phyloP scores from a whole-genome alignment of 2,329 filamentous ascomycete species.

The Rutstroemia sp. region DNA sequence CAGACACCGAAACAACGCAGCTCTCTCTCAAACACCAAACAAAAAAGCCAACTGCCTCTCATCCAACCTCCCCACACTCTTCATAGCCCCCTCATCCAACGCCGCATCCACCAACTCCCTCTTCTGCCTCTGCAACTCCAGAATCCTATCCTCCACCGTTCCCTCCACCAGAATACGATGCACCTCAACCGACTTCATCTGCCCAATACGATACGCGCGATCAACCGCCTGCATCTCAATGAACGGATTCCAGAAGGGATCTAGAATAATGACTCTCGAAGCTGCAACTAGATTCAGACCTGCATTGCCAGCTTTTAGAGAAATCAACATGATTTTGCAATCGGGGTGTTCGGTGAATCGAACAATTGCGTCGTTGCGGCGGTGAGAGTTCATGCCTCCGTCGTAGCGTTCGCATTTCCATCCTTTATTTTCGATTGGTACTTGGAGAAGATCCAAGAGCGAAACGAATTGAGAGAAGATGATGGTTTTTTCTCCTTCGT shows the following conservation, averaged over 20 bases:
- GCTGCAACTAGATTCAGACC: constrained; percentile 81
- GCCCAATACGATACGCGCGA: constrained; percentile 81
- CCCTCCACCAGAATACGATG: constrained; percentile 70
- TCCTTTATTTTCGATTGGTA: constrained; percentile 54
- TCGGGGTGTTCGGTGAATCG: constrained; percentile 54
- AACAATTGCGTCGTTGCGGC: constrained; percentile 59
- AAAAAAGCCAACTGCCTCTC: constrained; percentile 23
- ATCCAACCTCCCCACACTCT: constrained; percentile 56
- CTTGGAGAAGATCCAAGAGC: constrained; percentile 68
- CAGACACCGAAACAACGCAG: not conserved
- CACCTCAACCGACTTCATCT: constrained; percentile 64
- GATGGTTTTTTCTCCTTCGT: constrained; percentile 64
- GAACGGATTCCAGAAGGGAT: constrained; percentile 92
- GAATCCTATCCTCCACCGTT: constrained; percentile 84
- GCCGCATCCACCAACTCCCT: constrained; percentile 69
- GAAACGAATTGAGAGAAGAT: constrained; percentile 80
- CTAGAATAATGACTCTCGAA: constrained; percentile 80
- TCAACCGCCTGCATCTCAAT: constrained; percentile 91
- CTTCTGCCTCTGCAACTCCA: constrained; percentile 72
- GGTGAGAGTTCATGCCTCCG: constrained; percentile 60
- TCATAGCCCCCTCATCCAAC: constrained; percentile 66
- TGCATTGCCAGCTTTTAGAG: constrained; percentile 73
- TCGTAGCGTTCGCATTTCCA: constrained; percentile 59
- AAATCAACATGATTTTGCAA: constrained; percentile 67
- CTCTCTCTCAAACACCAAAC: constrained; percentile 17